A percentile compares a stretch with the other conserved stretches of the same genome.
phyloP scores from a whole-genome alignment of 2,329 filamentous ascomycete genomes.

The Leptographium wingfieldii region DNA sequence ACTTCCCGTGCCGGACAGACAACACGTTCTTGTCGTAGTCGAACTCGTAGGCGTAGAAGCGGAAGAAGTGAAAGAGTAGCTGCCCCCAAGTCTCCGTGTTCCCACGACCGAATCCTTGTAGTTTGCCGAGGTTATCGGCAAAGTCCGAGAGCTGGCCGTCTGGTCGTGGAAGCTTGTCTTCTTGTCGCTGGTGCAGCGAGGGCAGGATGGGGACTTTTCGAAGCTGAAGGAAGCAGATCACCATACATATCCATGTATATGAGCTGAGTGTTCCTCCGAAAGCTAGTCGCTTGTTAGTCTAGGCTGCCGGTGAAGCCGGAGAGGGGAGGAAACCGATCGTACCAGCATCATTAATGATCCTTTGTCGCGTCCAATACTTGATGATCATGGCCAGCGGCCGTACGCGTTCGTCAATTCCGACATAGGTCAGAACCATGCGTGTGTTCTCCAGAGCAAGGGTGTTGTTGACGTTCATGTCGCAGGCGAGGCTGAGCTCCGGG shows the following conservation, averaged over 20 bases:
- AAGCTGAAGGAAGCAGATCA: constrained; percentile 89
- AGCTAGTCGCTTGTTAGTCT: constrained; percentile 34
- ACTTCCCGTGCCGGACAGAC: constrained; percentile 69
- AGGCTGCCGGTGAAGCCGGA: neutral
- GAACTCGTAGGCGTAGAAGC: constrained; percentile 86
- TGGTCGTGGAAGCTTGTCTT: constrained; percentile 45
- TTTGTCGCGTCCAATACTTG: constrained; percentile 91
- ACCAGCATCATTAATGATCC: constrained; percentile 95
- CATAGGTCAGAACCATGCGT: constrained; percentile 94
- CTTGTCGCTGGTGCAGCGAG: constrained; percentile 62
- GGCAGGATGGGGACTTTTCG: constrained; percentile 75
- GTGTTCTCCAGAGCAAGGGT: constrained; percentile 91
- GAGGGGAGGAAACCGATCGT: constrained; percentile 3
- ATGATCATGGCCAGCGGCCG: constrained; percentile 90
- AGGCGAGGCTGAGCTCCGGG: constrained; percentile 75
- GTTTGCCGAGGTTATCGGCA: constrained; percentile 68
- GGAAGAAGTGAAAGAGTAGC: constrained; percentile 91
- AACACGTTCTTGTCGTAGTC: constrained; percentile 77
- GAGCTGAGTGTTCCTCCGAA: constrained; percentile 92
- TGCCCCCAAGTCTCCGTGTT: constrained; percentile 77
- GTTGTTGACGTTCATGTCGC: constrained; percentile 99
- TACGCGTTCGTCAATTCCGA: constrained; percentile 82
- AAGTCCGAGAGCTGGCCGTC: constrained; percentile 65
- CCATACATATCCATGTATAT: constrained; percentile 98
- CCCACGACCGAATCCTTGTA: constrained; percentile 60